A percentile compares a stretch with the other conserved stretches of the same genome.
phyloP scores from a whole-genome alignment of 2,329 filamentous ascomycete genomes.

The Plectosphaerella cucumerina region DNA sequence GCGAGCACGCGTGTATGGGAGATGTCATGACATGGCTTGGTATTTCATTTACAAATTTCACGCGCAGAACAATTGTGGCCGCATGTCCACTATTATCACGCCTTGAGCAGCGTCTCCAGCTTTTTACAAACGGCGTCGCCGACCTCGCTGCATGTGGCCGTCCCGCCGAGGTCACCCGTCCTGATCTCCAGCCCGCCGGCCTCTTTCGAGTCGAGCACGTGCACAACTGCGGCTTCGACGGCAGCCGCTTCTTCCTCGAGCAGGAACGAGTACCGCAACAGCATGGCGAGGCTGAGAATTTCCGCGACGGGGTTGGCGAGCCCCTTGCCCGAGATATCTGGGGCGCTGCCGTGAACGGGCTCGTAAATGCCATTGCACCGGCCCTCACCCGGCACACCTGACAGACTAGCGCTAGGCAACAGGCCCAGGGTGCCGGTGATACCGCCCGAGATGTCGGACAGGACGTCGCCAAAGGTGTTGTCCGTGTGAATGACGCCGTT shows the following conservation, averaged over 20 bases:
- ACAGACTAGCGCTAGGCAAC: conserved; percentile 39
- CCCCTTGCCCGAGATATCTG: conserved; percentile 69
- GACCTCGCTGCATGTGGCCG: conserved; percentile 58
- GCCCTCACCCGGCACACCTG: conserved; percentile 32
- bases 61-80: too few relatives aligned
- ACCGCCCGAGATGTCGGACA: conserved; percentile 41
- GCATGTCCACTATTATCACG: too few relatives aligned
- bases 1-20: too few relatives aligned
- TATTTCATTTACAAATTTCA: too few relatives aligned
- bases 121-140: conserved; percentile 50
- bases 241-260: conserved; percentile 40
- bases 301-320: conserved; percentile 71
- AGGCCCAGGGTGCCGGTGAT: conserved; percentile 40
- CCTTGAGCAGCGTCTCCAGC: conserved; percentile 2
- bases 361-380: conserved; percentile 69
- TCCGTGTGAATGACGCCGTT: conserved; percentile 44
- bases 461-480: conserved; percentile 44
- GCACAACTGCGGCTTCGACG: not conserved
- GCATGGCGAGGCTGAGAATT: conserved; percentile 68
- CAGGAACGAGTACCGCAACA: conserved; percentile 60
- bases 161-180: conserved; percentile 64
- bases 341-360: conserved; percentile 50
- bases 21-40: too few relatives aligned
- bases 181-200: conserved; percentile 42
- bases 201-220: conserved; percentile 53